Conservation (phyloP, 2,329 filamentous ascomycete genomes). For the Lanzia echinophila region DNA sequence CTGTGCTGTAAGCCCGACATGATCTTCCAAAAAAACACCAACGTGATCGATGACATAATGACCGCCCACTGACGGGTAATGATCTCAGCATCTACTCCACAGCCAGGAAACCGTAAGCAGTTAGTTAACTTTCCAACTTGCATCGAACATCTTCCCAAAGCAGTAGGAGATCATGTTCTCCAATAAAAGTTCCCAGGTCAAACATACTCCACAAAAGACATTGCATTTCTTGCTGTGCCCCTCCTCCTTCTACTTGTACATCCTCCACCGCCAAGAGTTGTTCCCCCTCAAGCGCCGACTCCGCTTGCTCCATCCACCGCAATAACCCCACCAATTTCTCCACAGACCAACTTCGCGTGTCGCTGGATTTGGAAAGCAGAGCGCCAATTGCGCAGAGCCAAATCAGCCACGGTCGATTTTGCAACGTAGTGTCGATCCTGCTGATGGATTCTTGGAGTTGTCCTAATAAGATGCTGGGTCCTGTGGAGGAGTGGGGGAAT, state of each 20-base stretch:
- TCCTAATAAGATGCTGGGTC: slow-evolving; percentile 15
- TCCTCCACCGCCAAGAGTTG: neutral
- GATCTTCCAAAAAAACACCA: no score
- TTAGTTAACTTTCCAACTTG: neutral
- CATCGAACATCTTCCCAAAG: neutral
- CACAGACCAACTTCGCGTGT: slow-evolving; percentile 3
- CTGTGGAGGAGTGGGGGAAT: slow-evolving; percentile 15
- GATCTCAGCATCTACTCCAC: neutral
- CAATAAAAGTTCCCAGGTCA: neutral
- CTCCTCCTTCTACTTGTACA: neutral
- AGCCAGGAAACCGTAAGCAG: neutral
- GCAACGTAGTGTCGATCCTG: neutral
- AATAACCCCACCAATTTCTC: slow-evolving; percentile 4
- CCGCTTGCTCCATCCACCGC: neutral
- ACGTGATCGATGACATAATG: no score
- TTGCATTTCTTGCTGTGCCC: neutral
- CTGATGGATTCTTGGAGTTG: slow-evolving; percentile 12
- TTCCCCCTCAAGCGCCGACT: neutral
- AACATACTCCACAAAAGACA: neutral
- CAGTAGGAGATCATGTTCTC: neutral
- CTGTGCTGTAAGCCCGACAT: no score
- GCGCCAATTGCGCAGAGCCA: slow-evolving; percentile 6
- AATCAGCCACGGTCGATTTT: neutral
- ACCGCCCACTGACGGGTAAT: neutral
- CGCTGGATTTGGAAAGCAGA: neutral